A percentile compares a stretch with the other conserved stretches of the same genome.
These are phyloP conservation scores for Yamagishiella unicocca DNA, from an alignment of 139 green algal genomes.

Conservation along the genomic window DNA sequence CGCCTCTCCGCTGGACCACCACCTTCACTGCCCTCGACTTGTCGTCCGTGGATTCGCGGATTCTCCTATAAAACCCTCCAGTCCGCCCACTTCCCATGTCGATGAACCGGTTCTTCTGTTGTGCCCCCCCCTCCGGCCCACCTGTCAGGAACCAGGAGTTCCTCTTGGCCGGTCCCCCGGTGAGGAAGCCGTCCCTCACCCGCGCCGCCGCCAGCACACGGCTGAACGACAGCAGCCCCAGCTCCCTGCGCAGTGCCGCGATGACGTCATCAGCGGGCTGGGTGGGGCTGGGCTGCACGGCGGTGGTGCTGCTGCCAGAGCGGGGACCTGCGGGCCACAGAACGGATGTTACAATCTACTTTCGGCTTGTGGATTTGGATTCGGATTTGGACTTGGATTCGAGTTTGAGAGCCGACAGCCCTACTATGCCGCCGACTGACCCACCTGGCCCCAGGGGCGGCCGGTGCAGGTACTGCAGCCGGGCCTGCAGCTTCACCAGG, in stretches of 20 bases:
- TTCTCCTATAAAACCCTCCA: no score
- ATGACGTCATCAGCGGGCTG: constrained; percentile 23
- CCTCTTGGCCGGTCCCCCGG: neutral
- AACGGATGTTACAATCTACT: no score
- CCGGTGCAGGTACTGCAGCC: constrained; percentile 42
- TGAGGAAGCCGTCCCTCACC: constrained; percentile 30
- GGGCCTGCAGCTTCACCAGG: constrained; percentile 41
- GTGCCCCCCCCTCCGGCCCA: neutral
- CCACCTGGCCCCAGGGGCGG: no score
- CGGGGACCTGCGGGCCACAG: neutral
- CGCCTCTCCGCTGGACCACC: no score
- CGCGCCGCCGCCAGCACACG: constrained; percentile 24
- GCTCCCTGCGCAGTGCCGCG: constrained; percentile 1
- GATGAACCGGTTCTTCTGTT: no score
- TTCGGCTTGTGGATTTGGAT: no score
- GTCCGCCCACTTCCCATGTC: no score
- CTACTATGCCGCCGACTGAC: no score
- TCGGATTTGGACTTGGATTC: no score
- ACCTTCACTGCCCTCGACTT: no score
- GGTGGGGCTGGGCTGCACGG: constrained; percentile 4
- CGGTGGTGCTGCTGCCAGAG: neutral
- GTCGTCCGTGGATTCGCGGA: no score
- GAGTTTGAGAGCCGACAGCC: no score
- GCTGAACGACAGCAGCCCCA: constrained; percentile 2
- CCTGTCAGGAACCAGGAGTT: constrained; percentile 35